Evolutionary conservation across 805 yeast species (phyloP), one percentile per base, ranked within the genome.

Genomic region (Spathaspora girioi): DNA sequence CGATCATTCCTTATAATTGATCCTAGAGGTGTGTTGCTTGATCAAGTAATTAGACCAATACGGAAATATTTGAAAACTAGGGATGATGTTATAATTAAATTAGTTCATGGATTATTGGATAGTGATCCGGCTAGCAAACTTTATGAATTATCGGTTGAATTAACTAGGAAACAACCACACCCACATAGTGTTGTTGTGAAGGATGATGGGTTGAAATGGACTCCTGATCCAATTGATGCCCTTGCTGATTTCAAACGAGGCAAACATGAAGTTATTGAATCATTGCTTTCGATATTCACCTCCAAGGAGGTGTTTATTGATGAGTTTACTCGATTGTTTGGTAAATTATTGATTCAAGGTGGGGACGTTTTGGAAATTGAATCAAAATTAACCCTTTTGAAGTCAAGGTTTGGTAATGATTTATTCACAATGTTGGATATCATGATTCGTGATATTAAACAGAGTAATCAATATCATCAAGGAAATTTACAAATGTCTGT

Each of bases 181-280:
- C 26, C 26, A 23, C 26, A 23, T 23, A 23, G 26, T 23, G 3
- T 38, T 46, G 3, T 45, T 45, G 17, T 20, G 15, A 23, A 38
- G 23, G n/a, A 41, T 11, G 50, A 38, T 10, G 83, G 79, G 56
- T 60, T 82, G 2, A 71, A 78, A 45, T 89, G 97, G 97, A 65
- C 66, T 8, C 97, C 97, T 0, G 96, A 89, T 58, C 97, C 97
- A 0, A 78, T 88, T 14, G 97, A 90, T 68, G 96, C 97, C 0
- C 78, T 91, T n/a, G 89, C 92, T 0, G 96, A 89, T 64, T 90
- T 87, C 69, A 78, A 80, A 44, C 80, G 81, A 53, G 78, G 76
- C 10, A 75, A 77, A 44, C 78, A 81, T 42, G 96, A 89, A 60
- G 78, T 84, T 5, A 82, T 90, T 19, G 90, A 84, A 55, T 80